Conservation (phyloP, 2,329 filamentous ascomycete species). For the Eutypella sp. region DNA sequence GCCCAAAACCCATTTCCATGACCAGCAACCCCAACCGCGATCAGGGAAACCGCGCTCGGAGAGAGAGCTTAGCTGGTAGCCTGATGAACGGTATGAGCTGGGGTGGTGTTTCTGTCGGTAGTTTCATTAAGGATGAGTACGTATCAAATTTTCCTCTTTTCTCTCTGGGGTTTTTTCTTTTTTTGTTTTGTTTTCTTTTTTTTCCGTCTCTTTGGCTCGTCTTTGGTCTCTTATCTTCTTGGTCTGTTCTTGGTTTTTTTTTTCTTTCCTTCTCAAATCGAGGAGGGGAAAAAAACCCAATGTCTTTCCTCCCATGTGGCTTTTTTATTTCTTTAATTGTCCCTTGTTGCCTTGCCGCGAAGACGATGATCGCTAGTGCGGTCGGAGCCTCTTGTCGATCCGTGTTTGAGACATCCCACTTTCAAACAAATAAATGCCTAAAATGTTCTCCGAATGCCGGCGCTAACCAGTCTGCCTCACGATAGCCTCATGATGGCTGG, state of each 20-base stretch:
- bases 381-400: slow-evolving; percentile 3
- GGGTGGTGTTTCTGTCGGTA: slow-evolving; percentile 93
- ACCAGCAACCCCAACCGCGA: slow-evolving; percentile 60
- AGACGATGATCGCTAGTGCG: no score
- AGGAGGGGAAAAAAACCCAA: no score
- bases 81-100: slow-evolving; percentile 86
- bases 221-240: no score
- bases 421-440: slow-evolving; percentile 8
- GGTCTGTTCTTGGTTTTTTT: no score
- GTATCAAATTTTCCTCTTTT: slow-evolving; percentile 34
- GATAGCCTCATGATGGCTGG: slow-evolving; percentile 88
- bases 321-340: not conserved
- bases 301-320: not conserved
- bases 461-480: slow-evolving; percentile 25
- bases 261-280: slow-evolving; percentile 4
- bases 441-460: slow-evolving; percentile 14
- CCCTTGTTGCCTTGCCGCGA: no score
- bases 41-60: slow-evolving; percentile 49
- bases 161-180: slow-evolving; percentile 17
- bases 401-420: slow-evolving; percentile 13
- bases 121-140: slow-evolving; percentile 97
- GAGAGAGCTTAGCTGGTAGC: slow-evolving; percentile 60
- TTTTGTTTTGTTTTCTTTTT: slow-evolving; percentile 5
- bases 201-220: not conserved
- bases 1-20: slow-evolving; percentile 63